Evolutionary conservation across 2,329 filamentous ascomycete genomes (phyloP), one percentile per base, ranked within the genome.

Genomic region (Camptophora hylomeconis): DNA sequence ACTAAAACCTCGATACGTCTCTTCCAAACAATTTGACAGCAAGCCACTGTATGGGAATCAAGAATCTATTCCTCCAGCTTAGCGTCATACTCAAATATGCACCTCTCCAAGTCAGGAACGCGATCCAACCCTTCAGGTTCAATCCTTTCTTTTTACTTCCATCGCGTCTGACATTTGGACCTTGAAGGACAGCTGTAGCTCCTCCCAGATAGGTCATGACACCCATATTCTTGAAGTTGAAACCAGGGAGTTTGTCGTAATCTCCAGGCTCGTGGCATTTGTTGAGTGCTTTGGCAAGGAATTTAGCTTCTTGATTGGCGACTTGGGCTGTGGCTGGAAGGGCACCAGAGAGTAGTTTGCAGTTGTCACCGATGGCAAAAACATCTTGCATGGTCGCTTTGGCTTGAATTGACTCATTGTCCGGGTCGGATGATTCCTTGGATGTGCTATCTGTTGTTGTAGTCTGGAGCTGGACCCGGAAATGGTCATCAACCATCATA

Each of bases 121-220:
- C 58, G 33, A 48, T 49, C 26, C 53, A 48, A 1, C 56, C 57
- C 14, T 49, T 57, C 17, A 60, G 35, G 5, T 52, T 50, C n/a
- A n/a, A n/a, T n/a, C n/a, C n/a, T n/a, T n/a, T n/a, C 15, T 48
- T 45, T 3, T 54, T 40, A 30, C 49, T 49, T 9, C 44, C 47
- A 18, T 42, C 36, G 11, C 30, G 28, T 9, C 39, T 40, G 4
- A 23, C 35, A 14, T 14, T 33, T 24, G 56, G 55, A 9, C 59
- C 49, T 43, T 75, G 69, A 49, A 75, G 58, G 28, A 74, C 49
- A 0, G 68, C 70, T 18, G 63, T 66, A 45, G 63, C 65, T 16
- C 63, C 62, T 0, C 70, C 70, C 11, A 74, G 58, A 30, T 74
- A 74, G 0, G 70, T 69, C 53, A 75, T 56, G 3, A 68, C 61